Conservation (phyloP, 1,139 yeast species). For the Arxiozyma heterogenica region DNA sequence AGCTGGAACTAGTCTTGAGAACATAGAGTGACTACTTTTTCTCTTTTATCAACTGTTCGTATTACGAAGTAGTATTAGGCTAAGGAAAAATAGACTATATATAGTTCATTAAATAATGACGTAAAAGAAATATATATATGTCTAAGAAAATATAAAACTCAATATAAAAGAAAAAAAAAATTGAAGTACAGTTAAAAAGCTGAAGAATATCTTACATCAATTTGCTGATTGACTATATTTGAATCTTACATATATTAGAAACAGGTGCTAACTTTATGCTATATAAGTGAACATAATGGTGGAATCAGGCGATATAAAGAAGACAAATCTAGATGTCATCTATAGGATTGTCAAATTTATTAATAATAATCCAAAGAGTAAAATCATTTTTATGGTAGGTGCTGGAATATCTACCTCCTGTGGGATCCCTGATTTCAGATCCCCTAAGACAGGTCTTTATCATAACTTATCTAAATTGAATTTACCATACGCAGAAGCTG, state of each 20-base stretch:
- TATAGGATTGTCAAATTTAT: slow-evolving; percentile 8
- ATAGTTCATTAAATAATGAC: not conserved
- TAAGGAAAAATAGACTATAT: not conserved
- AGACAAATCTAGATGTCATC: not conserved
- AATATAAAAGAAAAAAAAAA: too few species aligned
- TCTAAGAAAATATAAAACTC: too few species aligned
- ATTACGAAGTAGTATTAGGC: not conserved
- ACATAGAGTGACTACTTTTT: too few species aligned
- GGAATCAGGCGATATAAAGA: not conserved
- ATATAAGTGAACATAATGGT: not conserved
- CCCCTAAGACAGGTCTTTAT: slow-evolving; percentile 86
- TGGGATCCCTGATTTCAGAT: slow-evolving; percentile 91
- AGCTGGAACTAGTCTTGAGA: not conserved
- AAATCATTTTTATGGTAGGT: slow-evolving; percentile 47
- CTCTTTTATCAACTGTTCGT: not conserved
- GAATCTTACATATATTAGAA: too few species aligned
- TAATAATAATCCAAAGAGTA: slow-evolving; percentile 20
- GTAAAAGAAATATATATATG: not conserved
- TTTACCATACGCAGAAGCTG: slow-evolving; percentile 90
- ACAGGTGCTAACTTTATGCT: not conserved
- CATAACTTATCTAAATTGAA: slow-evolving; percentile 66
- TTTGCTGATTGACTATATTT: not conserved
- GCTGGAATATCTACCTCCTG: slow-evolving; percentile 92
- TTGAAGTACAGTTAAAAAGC: not conserved
- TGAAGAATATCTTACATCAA: not conserved